Base-by-base conservation (phyloP, 202 grass and related monocot species). In the Elaeis oleifera region DNA sequence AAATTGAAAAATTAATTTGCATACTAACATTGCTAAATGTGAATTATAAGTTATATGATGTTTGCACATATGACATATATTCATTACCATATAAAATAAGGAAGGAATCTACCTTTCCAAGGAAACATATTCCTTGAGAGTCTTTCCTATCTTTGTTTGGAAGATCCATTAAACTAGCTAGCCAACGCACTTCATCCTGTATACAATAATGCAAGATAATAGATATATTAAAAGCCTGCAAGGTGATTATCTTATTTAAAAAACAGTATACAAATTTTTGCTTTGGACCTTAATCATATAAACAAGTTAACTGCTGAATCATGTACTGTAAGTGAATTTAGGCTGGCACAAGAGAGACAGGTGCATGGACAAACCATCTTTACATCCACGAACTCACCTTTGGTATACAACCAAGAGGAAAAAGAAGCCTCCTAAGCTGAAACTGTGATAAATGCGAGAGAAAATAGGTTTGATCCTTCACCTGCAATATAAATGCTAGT, bases 391-490 rank as follows among this genome's bases (percentile, higher is more conserved):
- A 7, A 0, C 75, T 44, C 62, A 99, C 88, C 88, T 99, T 99
- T 69, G 59, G 72, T 26, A 89, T 68, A 67, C 85, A 78, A 3
- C 88, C 82, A 68, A 92, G 74, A 15, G 85, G 88, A 60, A 92
- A 99, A 62, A 92, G 77, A 86, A 92, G 85, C 72, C 77, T 92
- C 79, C 64, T 84, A 67, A 92, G 85, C 74, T 89, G 88, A 52
- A 52, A 39, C 16, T 94, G 85, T 23, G 85, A 99, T 68, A 99
- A 70, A 80, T 94, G 85, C 3, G 88, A 99, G 50, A 99, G 88
- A 56, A 99, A 99, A 84, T 94, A 99, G 11, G 88, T 99, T 65
- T 94, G 88, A 84, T 99, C 94, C 73, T 99, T 94, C 26, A 99
- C 56, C 88, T 99, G 82, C 50, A 86, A 71, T 27, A 65, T 53